Percentiles rank a stretch among this genome's conserved stretches.
These are phyloP conservation scores for Beta vulgaris DNA, from an alignment of 148 eudicot species.

Conservation along the genomic window DNA sequence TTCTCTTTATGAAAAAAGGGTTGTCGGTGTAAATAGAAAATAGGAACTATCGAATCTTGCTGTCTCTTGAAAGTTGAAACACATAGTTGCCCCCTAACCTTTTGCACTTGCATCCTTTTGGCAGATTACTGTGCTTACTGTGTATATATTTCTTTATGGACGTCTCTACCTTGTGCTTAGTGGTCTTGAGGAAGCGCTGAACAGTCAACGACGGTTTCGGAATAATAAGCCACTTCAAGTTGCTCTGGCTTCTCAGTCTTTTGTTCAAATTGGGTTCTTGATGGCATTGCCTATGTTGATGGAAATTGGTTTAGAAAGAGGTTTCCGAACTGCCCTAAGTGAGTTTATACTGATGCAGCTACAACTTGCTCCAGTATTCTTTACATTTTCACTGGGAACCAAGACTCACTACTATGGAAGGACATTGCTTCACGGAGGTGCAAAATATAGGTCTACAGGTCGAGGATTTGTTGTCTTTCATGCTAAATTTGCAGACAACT, in stretches of 20 bases:
- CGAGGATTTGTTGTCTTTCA: conserved; percentile 98
- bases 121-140: conserved; percentile 95
- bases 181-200: conserved; percentile 83
- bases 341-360: conserved; percentile 87
- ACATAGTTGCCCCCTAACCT: neutral
- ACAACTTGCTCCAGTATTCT: conserved; percentile 90
- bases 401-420: conserved; percentile 96
- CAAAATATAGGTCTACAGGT: conserved; percentile 91
- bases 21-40: too few species aligned
- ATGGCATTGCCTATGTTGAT: conserved; percentile 99
- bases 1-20: too few species aligned
- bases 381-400: conserved; percentile 96
- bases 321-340: conserved; percentile 87
- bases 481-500: conserved; percentile 98
- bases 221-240: conserved; percentile 76
- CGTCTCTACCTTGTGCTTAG: conserved; percentile 95
- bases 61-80: neutral
- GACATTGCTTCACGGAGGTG: conserved; percentile 96
- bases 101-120: conserved; percentile 7
- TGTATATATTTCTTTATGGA: conserved; percentile 88
- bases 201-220: conserved; percentile 45
- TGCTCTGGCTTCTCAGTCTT: conserved; percentile 96
- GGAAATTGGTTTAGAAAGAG: conserved; percentile 94
- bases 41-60: too few species aligned
- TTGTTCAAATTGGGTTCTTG: conserved; percentile 92